Evolutionary conservation across 805 yeast species (phyloP).

Genomic region (Millerozyma miso): DNA sequence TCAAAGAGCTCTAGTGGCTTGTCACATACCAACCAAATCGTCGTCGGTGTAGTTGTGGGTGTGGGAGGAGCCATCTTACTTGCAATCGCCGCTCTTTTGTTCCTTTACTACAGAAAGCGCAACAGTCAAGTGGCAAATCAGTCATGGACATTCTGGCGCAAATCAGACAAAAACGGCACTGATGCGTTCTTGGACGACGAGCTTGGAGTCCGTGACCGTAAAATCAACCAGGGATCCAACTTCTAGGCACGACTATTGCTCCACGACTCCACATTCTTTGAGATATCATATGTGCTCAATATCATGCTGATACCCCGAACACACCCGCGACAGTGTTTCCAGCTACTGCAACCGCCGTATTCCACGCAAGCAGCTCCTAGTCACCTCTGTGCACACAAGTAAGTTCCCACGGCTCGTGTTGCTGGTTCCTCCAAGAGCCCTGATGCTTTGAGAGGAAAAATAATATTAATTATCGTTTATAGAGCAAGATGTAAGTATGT

Average conservation of each 20-base stretch:
- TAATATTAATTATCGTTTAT: not conserved
- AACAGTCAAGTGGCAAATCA: constrained; percentile 25
- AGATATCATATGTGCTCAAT: too few relatives aligned
- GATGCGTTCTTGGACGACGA: constrained; percentile 43
- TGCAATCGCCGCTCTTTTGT: constrained; percentile 31
- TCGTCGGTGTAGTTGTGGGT: constrained; percentile 46
- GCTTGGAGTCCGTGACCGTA: constrained; percentile 45
- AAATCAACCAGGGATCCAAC: constrained; percentile 44
- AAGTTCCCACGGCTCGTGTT: too few relatives aligned
- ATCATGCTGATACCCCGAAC: too few relatives aligned
- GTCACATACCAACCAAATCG: constrained; percentile 38
- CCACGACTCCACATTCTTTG: too few relatives aligned
- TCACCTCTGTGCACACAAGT: too few relatives aligned
- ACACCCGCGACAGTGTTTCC: too few relatives aligned
- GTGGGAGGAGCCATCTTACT: constrained; percentile 41
- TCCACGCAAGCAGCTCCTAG: too few relatives aligned
- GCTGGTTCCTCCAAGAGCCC: too few relatives aligned
- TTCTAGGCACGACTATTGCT: too few relatives aligned
- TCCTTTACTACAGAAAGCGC: constrained; percentile 31
- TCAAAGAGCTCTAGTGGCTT: constrained; percentile 26
- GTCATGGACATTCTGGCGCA: constrained; percentile 48
- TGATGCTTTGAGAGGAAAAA: not conserved
- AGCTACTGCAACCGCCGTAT: too few relatives aligned
- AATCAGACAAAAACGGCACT: constrained; percentile 37
- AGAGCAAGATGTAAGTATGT: not conserved